These are phyloP conservation scores for Cutaneotrichosporon curvatum DNA, from an alignment of 1,284 basidiomycete genomes.

Conservation along the genomic window DNA sequence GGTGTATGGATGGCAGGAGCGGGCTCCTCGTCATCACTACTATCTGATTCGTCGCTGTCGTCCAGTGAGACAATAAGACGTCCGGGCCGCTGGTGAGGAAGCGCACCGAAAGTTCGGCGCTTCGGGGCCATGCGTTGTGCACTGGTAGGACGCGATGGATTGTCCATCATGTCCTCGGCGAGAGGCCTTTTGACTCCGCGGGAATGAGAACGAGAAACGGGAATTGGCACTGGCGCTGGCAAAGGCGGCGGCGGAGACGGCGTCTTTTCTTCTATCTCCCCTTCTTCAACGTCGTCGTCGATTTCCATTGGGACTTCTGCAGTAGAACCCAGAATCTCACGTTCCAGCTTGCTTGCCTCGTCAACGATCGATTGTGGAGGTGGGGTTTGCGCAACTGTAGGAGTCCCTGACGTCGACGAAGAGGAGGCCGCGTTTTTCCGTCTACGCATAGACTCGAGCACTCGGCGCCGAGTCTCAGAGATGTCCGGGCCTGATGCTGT, in stretches of 20 bases:
- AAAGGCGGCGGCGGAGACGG: not conserved
- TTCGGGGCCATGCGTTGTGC: conserved; percentile 8
- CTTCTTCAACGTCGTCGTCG: conserved; percentile 34
- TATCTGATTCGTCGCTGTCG: conserved; percentile 16
- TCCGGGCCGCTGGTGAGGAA: conserved; percentile 11
- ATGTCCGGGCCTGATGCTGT: conserved; percentile 18
- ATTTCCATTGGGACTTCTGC: conserved; percentile 18
- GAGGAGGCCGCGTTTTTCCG: conserved; percentile 3
- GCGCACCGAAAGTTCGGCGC: conserved; percentile 24
- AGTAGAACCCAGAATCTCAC: conserved; percentile 23
- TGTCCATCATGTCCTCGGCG: conserved; percentile 39
- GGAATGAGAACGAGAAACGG: conserved; percentile 3
- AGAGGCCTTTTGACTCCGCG: conserved; percentile 31
- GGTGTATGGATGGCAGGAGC: conserved; percentile 4
- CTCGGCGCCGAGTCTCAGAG: conserved; percentile 28
- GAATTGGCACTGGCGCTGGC: conserved; percentile 1
- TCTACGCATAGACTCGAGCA: conserved; percentile 29
- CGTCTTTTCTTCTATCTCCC: conserved; percentile 28
- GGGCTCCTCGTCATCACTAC: conserved; percentile 16
- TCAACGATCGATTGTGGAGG: conserved; percentile 18
- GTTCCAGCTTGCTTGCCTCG: conserved; percentile 28
- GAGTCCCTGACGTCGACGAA: not conserved
- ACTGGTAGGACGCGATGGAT: conserved; percentile 10
- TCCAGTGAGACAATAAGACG: conserved; percentile 26
- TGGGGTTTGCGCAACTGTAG: not conserved